Evolutionary conservation across 371 early-diverging fungal species (phyloP).

Genomic region (Lichtheimia ramosa): DNA sequence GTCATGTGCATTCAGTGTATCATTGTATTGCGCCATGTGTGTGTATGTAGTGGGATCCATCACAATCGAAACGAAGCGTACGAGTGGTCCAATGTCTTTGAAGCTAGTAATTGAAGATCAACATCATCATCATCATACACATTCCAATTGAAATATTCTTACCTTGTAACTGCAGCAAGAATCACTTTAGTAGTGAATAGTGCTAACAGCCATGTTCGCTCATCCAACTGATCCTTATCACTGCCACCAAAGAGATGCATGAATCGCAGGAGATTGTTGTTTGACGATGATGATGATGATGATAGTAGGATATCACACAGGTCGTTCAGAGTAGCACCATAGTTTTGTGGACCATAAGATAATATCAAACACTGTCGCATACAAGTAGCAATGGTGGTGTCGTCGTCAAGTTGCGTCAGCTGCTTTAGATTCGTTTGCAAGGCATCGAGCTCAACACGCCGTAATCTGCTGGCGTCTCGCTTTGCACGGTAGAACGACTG

Average conservation of each 20-base stretch:
- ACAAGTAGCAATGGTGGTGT: slow-evolving; percentile 4
- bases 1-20: neutral
- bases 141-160: neutral
- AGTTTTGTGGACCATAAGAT: neutral
- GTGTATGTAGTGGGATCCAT: neutral
- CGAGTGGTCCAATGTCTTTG: neutral
- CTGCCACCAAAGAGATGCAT: neutral
- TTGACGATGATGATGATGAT: neutral
- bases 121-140: neutral
- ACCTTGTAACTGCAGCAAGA: neutral
- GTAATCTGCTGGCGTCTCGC: slow-evolving; percentile 14
- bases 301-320: slow-evolving; percentile 1
- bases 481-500: slow-evolving; percentile 46
- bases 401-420: no score
- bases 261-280: neutral
- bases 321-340: neutral
- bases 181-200: neutral
- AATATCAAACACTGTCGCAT: slow-evolving; percentile 4
- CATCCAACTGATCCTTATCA: neutral
- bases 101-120: neutral
- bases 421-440: no score
- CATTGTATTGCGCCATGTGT: neutral
- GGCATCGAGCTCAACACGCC: neutral
- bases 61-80: neutral
- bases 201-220: neutral